Conservation (phyloP, 768 basidiomycete genomes). For the Tylopilus sp. region DNA sequence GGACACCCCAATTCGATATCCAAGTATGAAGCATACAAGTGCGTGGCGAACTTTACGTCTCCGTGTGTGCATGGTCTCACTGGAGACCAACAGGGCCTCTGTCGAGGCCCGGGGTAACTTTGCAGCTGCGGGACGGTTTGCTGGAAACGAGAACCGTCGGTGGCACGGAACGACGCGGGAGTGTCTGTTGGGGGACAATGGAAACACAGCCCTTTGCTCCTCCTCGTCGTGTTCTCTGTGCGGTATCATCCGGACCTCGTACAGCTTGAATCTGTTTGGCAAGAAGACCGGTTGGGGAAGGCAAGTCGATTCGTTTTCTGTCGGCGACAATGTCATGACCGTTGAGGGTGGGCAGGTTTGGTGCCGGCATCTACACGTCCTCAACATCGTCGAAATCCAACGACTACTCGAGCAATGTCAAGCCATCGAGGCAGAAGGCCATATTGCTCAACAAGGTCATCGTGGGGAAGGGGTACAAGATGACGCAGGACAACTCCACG, state of each 20-base stretch:
- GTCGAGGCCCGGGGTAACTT: conserved; percentile 65
- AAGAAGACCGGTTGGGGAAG: conserved; percentile 75
- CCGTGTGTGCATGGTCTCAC: neutral
- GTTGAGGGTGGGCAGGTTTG: conserved; percentile 44
- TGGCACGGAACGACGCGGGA: conserved; percentile 72
- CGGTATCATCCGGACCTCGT: conserved; percentile 61
- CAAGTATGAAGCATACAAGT: conserved; percentile 63
- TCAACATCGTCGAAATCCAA: conserved; percentile 82
- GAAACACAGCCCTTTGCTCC: conserved; percentile 49
- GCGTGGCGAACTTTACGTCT: conserved; percentile 12
- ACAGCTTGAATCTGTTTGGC: conserved; percentile 57
- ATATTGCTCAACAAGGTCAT: conserved; percentile 75
- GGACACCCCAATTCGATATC: conserved; percentile 45
- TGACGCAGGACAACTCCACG: conserved; percentile 53
- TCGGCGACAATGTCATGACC: conserved; percentile 2
- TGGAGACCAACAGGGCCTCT: conserved; percentile 35
- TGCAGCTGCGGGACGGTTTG: conserved; percentile 45
- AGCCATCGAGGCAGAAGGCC: conserved; percentile 52
- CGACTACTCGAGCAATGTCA: conserved; percentile 63
- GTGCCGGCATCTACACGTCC: conserved; percentile 69
- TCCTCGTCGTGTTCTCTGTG: conserved; percentile 59
- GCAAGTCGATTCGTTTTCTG: conserved; percentile 27
- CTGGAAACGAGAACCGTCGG: conserved; percentile 70
- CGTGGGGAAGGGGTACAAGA: conserved; percentile 66
- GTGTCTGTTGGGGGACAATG: conserved; percentile 63